A percentile compares a stretch with the other conserved stretches of the same genome.
Evolutionary conservation across 495 filamentous ascomycete species (phyloP).

Genomic region (Apodospora peruviana): DNA sequence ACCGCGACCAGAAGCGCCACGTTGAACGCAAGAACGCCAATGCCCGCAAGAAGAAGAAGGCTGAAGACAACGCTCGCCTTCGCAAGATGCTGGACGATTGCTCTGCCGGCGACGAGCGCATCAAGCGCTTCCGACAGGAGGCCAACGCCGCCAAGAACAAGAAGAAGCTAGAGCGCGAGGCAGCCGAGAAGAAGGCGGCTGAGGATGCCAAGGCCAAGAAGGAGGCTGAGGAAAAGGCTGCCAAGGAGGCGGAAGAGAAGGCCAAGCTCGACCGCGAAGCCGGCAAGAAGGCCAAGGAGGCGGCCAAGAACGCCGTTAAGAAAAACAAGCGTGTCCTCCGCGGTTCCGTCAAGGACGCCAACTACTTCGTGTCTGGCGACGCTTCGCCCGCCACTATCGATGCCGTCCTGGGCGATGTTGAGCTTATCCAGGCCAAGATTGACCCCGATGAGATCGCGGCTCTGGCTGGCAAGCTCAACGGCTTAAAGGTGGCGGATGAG

Average conservation of each 20-base stretch:
- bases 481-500: conserved; percentile 61
- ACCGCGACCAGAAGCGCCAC: conserved; percentile 97
- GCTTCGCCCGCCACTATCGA: conserved; percentile 72
- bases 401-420: conserved; percentile 75
- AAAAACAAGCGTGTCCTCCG: conserved; percentile 98
- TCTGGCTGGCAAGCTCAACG: conserved; percentile 70
- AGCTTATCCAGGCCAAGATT: conserved; percentile 82
- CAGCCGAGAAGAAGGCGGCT: conserved; percentile 73
- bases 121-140: conserved; percentile 91
- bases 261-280: conserved; percentile 85
- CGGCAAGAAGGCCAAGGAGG: conserved; percentile 96
- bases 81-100: conserved; percentile 83
- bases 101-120: conserved; percentile 79
- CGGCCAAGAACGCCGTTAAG: conserved; percentile 96
- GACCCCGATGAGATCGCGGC: conserved; percentile 81
- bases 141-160: conserved; percentile 91
- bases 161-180: conserved; percentile 85
- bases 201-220: conserved; percentile 74
- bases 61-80: conserved; percentile 86
- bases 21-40: conserved; percentile 97
- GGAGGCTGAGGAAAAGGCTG: conserved; percentile 78
- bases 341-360: conserved; percentile 86
- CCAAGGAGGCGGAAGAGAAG: conserved; percentile 96
- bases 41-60: conserved; percentile 97
- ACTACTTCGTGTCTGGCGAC: conserved; percentile 74